These are phyloP conservation scores for Thielaviopsis euricoi DNA, from an alignment of 2,329 filamentous ascomycete genomes.

Conservation along the genomic window DNA sequence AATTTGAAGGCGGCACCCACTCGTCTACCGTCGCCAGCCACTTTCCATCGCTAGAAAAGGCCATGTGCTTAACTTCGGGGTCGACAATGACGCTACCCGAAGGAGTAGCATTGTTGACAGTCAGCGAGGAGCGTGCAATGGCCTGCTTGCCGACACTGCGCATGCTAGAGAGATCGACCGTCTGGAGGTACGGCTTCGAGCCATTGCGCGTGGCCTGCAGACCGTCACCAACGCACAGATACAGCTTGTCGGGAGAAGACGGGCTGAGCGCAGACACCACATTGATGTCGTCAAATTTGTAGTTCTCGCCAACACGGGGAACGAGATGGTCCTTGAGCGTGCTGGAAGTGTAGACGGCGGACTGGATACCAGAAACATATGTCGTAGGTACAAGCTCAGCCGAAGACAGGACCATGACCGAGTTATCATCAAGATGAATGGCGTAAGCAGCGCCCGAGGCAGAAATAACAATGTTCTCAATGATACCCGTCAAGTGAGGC, in stretches of 20 bases:
- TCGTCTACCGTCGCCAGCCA: conserved; percentile 90
- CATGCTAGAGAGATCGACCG: conserved; percentile 67
- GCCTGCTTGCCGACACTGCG: conserved; percentile 75
- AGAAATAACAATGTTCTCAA: conserved; percentile 75
- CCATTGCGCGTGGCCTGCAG: conserved; percentile 39
- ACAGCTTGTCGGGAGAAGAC: conserved; percentile 42
- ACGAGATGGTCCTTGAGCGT: conserved; percentile 37
- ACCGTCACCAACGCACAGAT: conserved; percentile 49
- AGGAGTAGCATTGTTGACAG: conserved; percentile 54
- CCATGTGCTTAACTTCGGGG: conserved; percentile 59
- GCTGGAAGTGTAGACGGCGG: conserved; percentile 32
- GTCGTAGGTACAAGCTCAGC: conserved; percentile 72
- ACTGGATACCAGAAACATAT: conserved; percentile 72
- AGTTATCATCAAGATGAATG: conserved; percentile 80
- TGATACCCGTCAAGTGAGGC: conserved; percentile 74
- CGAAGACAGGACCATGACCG: conserved; percentile 76
- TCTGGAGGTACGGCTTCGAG: conserved; percentile 50
- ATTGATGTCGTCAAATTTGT: conserved; percentile 21
- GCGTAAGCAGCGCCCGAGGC: conserved; percentile 65
- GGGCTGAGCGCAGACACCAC: conserved; percentile 42
- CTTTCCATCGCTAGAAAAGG: conserved; percentile 61
- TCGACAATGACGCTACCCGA: conserved; percentile 57
- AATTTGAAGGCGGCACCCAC: conserved; percentile 60
- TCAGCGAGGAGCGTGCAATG: conserved; percentile 72
- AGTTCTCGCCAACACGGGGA: conserved; percentile 23